Conservation (phyloP, 1,139 yeast species). For the Candida freyschussii region DNA sequence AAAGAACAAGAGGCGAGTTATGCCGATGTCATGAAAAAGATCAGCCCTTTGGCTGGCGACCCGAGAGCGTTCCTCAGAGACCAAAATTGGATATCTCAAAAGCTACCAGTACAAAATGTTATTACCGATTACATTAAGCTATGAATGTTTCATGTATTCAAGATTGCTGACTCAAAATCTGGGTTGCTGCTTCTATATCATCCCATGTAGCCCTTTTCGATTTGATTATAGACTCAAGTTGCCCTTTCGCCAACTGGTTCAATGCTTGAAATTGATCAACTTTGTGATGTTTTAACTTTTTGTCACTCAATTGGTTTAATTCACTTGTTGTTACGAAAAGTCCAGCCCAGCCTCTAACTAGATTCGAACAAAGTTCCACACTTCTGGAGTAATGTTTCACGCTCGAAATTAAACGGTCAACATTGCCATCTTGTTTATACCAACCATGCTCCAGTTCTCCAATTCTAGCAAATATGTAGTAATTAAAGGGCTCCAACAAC, state of each 20-base stretch:
- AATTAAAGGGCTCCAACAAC: constrained; percentile 65
- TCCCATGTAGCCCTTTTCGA: constrained; percentile 29
- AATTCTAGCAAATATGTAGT: constrained; percentile 59
- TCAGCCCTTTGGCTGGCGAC: constrained; percentile 48
- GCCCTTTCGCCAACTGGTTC: constrained; percentile 30
- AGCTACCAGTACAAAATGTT: constrained; percentile 42
- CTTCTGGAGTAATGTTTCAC: constrained; percentile 60
- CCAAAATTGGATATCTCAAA: constrained; percentile 71
- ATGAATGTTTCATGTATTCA: constrained; percentile 1
- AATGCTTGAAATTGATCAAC: constrained; percentile 26
- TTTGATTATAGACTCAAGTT: constrained; percentile 33
- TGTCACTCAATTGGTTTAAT: constrained; percentile 23
- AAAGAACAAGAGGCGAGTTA: constrained; percentile 70
- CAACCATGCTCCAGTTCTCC: constrained; percentile 40
- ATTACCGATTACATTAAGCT: constrained; percentile 27
- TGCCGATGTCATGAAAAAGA: constrained; percentile 44
- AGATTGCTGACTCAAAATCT: constrained; percentile 11
- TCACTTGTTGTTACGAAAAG: constrained; percentile 40
- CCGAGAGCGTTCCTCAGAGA: constrained; percentile 77
- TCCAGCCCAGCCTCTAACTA: constrained; percentile 75
- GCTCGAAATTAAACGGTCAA: constrained; percentile 9
- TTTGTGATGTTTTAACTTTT: constrained; percentile 10
- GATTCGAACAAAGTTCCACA: constrained; percentile 69
- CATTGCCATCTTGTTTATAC: constrained; percentile 10
- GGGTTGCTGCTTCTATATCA: constrained; percentile 31